Conservation (phyloP, 2,329 filamentous ascomycete species). For the Neodidymelliopsis sp. region DNA sequence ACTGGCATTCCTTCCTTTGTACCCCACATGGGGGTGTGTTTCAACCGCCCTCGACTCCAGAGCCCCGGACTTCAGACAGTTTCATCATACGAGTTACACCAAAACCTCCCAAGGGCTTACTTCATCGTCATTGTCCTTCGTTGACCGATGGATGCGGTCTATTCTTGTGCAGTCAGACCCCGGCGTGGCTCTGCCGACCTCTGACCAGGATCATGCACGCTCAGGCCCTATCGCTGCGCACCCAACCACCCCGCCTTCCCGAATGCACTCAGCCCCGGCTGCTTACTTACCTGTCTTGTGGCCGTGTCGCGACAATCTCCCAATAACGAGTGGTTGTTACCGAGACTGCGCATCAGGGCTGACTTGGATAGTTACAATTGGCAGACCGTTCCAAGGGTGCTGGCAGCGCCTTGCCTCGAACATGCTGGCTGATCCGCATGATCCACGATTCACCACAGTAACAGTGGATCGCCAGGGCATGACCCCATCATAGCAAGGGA, state of each 20-base stretch:
- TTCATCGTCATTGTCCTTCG: slow-evolving; percentile 24
- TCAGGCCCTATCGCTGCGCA: slow-evolving; percentile 20
- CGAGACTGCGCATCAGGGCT: slow-evolving; percentile 22
- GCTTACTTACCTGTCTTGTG: slow-evolving; percentile 17
- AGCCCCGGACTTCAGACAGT: slow-evolving; percentile 11
- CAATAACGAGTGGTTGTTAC: slow-evolving; percentile 15
- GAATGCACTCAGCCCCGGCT: slow-evolving; percentile 38
- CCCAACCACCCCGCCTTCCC: slow-evolving; percentile 24
- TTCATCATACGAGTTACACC: slow-evolving; percentile 15
- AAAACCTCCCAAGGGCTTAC: slow-evolving; percentile 19
- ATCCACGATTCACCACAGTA: slow-evolving; percentile 23
- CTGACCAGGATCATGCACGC: slow-evolving; percentile 25
- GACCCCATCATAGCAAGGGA: slow-evolving; percentile 26
- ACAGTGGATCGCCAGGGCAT: slow-evolving; percentile 31
- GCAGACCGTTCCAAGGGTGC: slow-evolving; percentile 10
- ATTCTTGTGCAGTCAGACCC: slow-evolving; percentile 20
- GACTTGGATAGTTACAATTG: slow-evolving; percentile 11
- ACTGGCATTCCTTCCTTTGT: slow-evolving; percentile 9
- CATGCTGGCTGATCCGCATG: slow-evolving; percentile 24
- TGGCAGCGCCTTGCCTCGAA: slow-evolving; percentile 17
- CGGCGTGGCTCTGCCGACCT: slow-evolving; percentile 14
- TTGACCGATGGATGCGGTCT: slow-evolving; percentile 25
- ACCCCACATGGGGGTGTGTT: slow-evolving; percentile 20
- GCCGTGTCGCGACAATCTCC: slow-evolving; percentile 9
- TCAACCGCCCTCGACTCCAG: slow-evolving; percentile 23